Conservation (phyloP, 2,329 filamentous ascomycete species). For the Colletotrichum musae region DNA sequence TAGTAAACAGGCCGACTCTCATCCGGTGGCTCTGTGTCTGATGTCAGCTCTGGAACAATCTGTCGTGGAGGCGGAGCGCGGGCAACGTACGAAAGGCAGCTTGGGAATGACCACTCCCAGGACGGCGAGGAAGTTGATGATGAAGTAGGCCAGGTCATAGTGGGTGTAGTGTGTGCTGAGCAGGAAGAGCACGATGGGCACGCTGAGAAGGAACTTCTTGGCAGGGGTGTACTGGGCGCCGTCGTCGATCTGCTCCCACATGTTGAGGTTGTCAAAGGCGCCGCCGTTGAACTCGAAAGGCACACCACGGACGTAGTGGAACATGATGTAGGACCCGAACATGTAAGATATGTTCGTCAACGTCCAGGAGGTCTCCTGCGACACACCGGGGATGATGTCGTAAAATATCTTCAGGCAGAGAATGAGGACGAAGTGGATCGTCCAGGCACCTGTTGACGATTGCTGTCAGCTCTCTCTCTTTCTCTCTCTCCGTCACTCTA, state of each 20-base stretch:
- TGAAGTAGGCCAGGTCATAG: slow-evolving; percentile 97
- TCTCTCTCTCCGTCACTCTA: not conserved
- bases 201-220: slow-evolving; percentile 97
- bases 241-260: slow-evolving; percentile 99
- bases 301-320: slow-evolving; percentile 97
- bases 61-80: not conserved
- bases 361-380: slow-evolving; percentile 98
- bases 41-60: slow-evolving; percentile 46
- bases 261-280: slow-evolving; percentile 99
- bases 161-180: slow-evolving; percentile 99
- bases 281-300: slow-evolving; percentile 99
- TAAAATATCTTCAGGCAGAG: slow-evolving; percentile 94
- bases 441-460: slow-evolving; percentile 84
- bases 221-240: slow-evolving; percentile 98
- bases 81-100: slow-evolving; percentile 85
- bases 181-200: slow-evolving; percentile 94
- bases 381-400: slow-evolving; percentile 95
- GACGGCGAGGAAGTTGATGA: slow-evolving; percentile 95
- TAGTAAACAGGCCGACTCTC: slow-evolving; percentile 82
- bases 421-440: slow-evolving; percentile 96
- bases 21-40: slow-evolving; percentile 78
- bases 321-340: slow-evolving; percentile 99
- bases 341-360: slow-evolving; percentile 99
- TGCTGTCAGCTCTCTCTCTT: slow-evolving; percentile 14
- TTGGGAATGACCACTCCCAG: slow-evolving; percentile 96